These are phyloP conservation scores for Heterobasidion irregulare DNA, from an alignment of 1,284 basidiomycete species.

Conservation along the genomic window DNA sequence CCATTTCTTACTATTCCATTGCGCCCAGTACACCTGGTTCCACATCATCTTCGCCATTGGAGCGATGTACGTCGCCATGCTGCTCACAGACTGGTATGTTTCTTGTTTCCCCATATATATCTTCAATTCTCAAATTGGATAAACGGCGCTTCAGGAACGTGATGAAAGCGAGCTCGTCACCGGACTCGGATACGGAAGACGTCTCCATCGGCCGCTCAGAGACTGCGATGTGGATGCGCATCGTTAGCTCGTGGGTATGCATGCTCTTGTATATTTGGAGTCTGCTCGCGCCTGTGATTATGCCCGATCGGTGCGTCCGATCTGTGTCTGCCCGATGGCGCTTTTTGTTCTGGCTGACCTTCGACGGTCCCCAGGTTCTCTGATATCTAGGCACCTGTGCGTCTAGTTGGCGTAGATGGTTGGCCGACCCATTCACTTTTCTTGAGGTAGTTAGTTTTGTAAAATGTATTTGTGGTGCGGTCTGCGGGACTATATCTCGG, in stretches of 20 bases:
- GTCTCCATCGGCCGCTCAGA: constrained; percentile 95
- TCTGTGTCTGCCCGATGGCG: not conserved
- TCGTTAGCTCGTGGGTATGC: constrained; percentile 94
- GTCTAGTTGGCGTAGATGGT: not conserved
- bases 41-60: constrained; percentile 96
- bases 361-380: constrained; percentile 8
- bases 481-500: too few relatives aligned
- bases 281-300: constrained; percentile 78
- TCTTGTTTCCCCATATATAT: constrained; percentile 11
- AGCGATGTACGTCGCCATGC: constrained; percentile 96
- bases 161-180: constrained; percentile 37
- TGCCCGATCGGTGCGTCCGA: constrained; percentile 69
- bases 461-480: too few relatives aligned
- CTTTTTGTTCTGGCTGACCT: not conserved
- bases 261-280: constrained; percentile 89
- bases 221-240: constrained; percentile 98
- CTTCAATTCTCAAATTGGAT: not conserved
- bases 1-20: constrained; percentile 3
- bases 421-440: too few relatives aligned
- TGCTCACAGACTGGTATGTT: constrained; percentile 92
- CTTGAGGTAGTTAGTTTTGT: too few relatives aligned
- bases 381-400: constrained; percentile 3
- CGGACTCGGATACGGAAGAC: constrained; percentile 47
- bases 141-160: constrained; percentile 52
- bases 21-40: constrained; percentile 89